A percentile compares a stretch with the other conserved stretches of the same genome.
phyloP scores from a whole-genome alignment of 768 basidiomycete species.

The Cantharellus cinnabarinus region DNA sequence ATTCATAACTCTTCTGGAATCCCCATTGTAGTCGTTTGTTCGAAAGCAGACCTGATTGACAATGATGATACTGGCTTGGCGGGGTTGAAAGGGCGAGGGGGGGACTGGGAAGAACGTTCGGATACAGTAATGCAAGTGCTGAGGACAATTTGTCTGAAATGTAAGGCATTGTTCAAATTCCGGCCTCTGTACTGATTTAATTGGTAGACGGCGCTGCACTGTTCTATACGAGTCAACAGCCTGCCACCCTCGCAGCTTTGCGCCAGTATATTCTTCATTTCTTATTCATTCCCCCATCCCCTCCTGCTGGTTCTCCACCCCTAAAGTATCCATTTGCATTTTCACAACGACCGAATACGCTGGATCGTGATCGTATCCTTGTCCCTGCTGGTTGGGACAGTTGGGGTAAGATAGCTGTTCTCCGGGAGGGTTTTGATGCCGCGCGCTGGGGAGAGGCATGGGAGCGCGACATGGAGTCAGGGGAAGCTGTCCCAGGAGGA shows the following conservation, averaged over 20 bases:
- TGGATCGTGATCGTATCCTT: conserved; percentile 82
- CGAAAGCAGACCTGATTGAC: conserved; percentile 86
- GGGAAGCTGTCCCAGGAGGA: conserved; percentile 17
- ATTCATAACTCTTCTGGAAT: conserved; percentile 74
- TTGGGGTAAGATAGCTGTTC: conserved; percentile 84
- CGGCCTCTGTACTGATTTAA: not conserved
- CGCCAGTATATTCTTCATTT: conserved; percentile 70
- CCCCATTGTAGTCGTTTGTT: conserved; percentile 75
- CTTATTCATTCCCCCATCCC: conserved; percentile 53
- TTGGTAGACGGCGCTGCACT: conserved; percentile 67
- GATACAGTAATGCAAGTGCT: conserved; percentile 93
- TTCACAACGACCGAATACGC: conserved; percentile 64
- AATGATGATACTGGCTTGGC: conserved; percentile 60
- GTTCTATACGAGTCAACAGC: conserved; percentile 77
- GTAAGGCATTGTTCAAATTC: conserved; percentile 26
- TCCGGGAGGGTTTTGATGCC: conserved; percentile 83
- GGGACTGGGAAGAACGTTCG: conserved; percentile 87
- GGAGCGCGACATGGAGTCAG: conserved; percentile 39
- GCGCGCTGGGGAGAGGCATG: conserved; percentile 60
- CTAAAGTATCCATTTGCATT: conserved; percentile 73
- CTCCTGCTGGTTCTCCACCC: conserved; percentile 29
- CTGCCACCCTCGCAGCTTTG: conserved; percentile 50
- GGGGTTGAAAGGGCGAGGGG: conserved; percentile 81
- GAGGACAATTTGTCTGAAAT: conserved; percentile 78
- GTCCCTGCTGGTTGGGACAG: conserved; percentile 96